Evolutionary conservation across 148 eudicot species (phyloP).

Genomic region (Bassia scoparia): DNA sequence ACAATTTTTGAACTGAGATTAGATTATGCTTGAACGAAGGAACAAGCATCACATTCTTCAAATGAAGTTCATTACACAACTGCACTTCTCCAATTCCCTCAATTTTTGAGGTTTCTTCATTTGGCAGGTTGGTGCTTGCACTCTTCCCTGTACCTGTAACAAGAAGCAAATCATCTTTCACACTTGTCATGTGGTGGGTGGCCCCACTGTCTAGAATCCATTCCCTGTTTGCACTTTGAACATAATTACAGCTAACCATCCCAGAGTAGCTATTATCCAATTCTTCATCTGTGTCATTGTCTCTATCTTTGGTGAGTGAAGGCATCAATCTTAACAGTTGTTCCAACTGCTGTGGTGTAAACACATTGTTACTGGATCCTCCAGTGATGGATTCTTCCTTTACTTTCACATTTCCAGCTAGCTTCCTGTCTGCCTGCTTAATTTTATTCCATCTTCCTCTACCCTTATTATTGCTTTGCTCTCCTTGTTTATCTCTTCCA

Average conservation of each 20-base stretch:
- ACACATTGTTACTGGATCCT: background rate
- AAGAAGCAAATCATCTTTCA: rapidly evolving
- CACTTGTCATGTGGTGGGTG: background rate
- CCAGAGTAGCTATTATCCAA: background rate
- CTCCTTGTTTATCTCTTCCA: background rate
- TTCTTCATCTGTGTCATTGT: background rate
- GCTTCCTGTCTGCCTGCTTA: no score
- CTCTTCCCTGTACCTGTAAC: no score
- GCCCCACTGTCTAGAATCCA: background rate
- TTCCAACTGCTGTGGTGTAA: background rate
- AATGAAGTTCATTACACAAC: background rate
- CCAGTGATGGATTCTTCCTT: no score
- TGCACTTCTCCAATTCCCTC: background rate
- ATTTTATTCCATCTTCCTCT: background rate
- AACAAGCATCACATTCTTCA: background rate
- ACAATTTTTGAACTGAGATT: background rate
- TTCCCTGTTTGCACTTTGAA: background rate
- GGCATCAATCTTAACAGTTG: background rate
- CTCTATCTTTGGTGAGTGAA: no score
- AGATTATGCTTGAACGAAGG: background rate
- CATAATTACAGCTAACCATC: background rate
- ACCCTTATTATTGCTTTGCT: no score
- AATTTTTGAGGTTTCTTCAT: background rate
- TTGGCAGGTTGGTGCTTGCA: background rate
- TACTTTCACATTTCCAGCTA: background rate